Evolutionary conservation across 1,139 yeast genomes (phyloP).

Genomic region (Saccharomyces hybrid): DNA sequence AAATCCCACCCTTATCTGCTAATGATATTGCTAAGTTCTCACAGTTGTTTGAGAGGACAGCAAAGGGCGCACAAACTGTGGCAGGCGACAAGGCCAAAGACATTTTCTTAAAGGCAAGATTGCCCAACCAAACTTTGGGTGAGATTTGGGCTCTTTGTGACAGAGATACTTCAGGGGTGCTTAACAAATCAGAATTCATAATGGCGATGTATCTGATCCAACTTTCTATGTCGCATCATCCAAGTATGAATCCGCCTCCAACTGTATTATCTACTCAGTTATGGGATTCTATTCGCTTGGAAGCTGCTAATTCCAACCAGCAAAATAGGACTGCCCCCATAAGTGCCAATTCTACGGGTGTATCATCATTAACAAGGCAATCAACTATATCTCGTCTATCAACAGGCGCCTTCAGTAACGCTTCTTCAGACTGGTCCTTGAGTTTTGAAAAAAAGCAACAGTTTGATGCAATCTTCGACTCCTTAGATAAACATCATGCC

Average conservation of each 20-base stretch:
- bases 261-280: conserved; percentile 55
- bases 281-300: conserved; percentile 46
- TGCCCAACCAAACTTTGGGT: conserved; percentile 70
- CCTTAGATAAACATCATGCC: conserved; percentile 55
- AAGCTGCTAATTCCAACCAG: conserved; percentile 51
- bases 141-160: conserved; percentile 89
- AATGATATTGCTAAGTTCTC: conserved; percentile 65
- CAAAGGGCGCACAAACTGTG: conserved; percentile 41
- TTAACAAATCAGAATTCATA: conserved; percentile 67
- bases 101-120: conserved; percentile 79
- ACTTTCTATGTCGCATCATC: conserved; percentile 60
- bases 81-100: conserved; percentile 74
- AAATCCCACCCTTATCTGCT: conserved; percentile 53
- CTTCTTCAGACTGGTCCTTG: conserved; percentile 64
- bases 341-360: conserved; percentile 31
- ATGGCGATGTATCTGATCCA: conserved; percentile 96
- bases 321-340: conserved; percentile 41
- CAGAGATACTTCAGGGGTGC: conserved; percentile 60
- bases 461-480: conserved; percentile 70
- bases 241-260: conserved; percentile 63
- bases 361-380: conserved; percentile 24
- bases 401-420: conserved; percentile 41
- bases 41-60: conserved; percentile 63
- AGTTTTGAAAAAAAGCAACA: conserved; percentile 65
- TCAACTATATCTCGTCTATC: conserved; percentile 27